Percentiles rank a stretch among this genome's conserved stretches.
phyloP scores from a whole-genome alignment of 2,329 filamentous ascomycete species.

The Stemphylium beticola region DNA sequence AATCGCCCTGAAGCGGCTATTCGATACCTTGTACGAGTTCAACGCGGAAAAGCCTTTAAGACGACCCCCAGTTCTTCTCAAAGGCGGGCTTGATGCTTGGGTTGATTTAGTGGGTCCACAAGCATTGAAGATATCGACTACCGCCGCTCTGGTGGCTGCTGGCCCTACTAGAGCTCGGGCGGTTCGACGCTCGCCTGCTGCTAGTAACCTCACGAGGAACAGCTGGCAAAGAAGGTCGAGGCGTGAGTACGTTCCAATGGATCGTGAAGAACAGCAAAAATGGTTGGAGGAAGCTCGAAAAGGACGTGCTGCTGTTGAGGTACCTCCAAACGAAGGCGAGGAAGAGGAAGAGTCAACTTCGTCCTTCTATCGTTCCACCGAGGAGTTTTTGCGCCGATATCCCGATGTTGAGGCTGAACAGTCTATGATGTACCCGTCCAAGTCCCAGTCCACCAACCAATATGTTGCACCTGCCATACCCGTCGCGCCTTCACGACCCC shows the following conservation, averaged over 20 bases:
- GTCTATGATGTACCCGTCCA: conserved; percentile 59
- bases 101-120: conserved; percentile 76
- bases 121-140: conserved; percentile 65
- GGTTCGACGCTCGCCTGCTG: conserved; percentile 59
- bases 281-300: conserved; percentile 80
- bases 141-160: conserved; percentile 57
- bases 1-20: conserved; percentile 70
- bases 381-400: conserved; percentile 84
- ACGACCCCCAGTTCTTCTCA: conserved; percentile 75
- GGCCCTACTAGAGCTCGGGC: conserved; percentile 56
- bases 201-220: conserved; percentile 59
- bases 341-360: conserved; percentile 41
- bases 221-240: conserved; percentile 63
- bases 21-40: conserved; percentile 81
- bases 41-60: conserved; percentile 79
- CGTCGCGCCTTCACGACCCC: conserved; percentile 63
- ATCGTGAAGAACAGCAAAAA: conserved; percentile 77
- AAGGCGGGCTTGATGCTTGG: conserved; percentile 88
- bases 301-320: conserved; percentile 61
- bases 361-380: conserved; percentile 68
- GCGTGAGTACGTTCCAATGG: conserved; percentile 72
- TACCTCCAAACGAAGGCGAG: conserved; percentile 35
- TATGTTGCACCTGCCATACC: conserved; percentile 63
- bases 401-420: conserved; percentile 69
- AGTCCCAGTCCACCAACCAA: conserved; percentile 49